Evolutionary conservation across 208 protist species (phyloP), one percentile per base, ranked within the genome.

Genomic region (Crithidia acanthocephali): DNA sequence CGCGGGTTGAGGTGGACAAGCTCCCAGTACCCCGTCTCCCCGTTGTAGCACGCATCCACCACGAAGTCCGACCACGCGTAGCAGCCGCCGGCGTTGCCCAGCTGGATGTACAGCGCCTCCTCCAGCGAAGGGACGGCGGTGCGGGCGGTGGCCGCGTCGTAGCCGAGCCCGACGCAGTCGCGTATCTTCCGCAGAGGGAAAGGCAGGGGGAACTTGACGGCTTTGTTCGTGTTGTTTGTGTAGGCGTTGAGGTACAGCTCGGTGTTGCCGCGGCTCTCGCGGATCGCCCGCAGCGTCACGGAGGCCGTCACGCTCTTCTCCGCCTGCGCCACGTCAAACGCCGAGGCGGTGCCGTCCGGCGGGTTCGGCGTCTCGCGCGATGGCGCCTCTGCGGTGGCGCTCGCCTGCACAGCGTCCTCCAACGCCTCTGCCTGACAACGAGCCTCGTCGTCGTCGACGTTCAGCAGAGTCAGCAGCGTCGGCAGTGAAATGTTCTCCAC

Each of bases 31-130:
- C 91, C 91, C 20, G 61, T 61, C 16, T 62, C 57, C 16, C 79
- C 79, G 53, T 90, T 74, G 76, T 91, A 95, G 61, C 61, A 79
- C 18, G 74, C 91, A 47, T 88, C 79, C 13, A 94, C 88, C 32
- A 86, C 74, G 59, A 91, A 91, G 76, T 95, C 88, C 7, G 88
- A 93, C 91, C 91, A 95, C 44, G 77, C 91, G 58, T 80, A 92
- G 53, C 80, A 88, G 23, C 91, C 91, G 2, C 91, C 91, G 18
- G 81, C 81, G 66, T 95, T 95, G 22, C 83, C 91, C 18, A 95
- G 67, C 30, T 80, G 78, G 70, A 95, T 87, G 44, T 82, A 88
- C 45, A 95, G 71, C 25, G 80, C 52, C 33, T 88, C 73, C 42
- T 83, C 83, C 6, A 95, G 80, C 22, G 42, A 56, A 0, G 52